Conservation (phyloP, 495 filamentous ascomycete species). For the Penicillium mononematosum region DNA sequence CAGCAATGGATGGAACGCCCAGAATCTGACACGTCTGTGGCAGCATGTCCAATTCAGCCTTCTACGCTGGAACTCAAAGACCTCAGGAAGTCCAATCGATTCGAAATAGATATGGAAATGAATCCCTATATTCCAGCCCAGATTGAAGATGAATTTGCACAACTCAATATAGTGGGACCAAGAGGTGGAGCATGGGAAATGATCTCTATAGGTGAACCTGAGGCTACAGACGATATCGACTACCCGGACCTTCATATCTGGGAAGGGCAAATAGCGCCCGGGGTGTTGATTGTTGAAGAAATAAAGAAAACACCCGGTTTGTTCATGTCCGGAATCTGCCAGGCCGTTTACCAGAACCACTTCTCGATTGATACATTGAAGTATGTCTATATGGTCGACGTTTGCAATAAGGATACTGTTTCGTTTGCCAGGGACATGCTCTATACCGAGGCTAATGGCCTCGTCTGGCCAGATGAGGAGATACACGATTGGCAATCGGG, state of each 20-base stretch:
- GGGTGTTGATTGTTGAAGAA: background rate
- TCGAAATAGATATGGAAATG: background rate
- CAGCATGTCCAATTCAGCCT: background rate
- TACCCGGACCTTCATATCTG: background rate
- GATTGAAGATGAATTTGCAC: background rate
- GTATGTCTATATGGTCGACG: background rate
- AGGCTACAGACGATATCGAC: background rate
- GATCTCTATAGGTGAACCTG: background rate
- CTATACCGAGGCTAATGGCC: background rate
- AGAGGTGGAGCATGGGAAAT: background rate
- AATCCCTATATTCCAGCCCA: background rate
- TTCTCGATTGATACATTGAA: background rate
- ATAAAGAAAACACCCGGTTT: background rate
- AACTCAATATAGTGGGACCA: background rate
- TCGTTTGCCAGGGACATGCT: background rate
- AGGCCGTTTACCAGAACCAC: background rate
- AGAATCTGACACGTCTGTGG: background rate
- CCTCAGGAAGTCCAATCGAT: background rate
- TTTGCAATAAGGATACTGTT: slow-evolving; percentile 3
- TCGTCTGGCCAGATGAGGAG: background rate
- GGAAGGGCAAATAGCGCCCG: background rate
- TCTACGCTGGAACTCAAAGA: background rate
- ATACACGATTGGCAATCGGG: background rate
- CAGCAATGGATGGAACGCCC: background rate
- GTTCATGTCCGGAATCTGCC: background rate